A percentile compares a stretch with the other conserved stretches of the same genome.
These are phyloP conservation scores for Ramaria rubella DNA, from an alignment of 768 basidiomycete genomes.

Conservation along the genomic window DNA sequence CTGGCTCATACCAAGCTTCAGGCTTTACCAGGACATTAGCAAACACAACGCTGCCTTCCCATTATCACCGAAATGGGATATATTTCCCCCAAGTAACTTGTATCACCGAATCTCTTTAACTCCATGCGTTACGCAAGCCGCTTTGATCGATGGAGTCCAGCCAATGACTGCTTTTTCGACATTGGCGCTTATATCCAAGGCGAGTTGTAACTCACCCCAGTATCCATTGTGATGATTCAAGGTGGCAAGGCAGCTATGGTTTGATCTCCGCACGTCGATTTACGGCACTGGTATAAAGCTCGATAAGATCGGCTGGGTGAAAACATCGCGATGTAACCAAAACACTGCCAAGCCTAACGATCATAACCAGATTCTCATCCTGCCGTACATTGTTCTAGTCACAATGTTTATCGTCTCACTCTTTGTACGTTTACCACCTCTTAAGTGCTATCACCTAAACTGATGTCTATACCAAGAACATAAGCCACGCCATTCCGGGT, in stretches of 20 bases:
- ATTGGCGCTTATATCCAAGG: background rate
- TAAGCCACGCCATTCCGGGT: background rate
- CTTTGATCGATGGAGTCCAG: background rate
- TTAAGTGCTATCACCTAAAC: background rate
- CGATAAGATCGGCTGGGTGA: background rate
- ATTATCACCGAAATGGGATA: background rate
- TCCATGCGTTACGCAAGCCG: background rate
- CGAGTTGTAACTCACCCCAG: background rate
- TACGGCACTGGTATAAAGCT: background rate
- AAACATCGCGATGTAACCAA: background rate
- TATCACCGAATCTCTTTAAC: too few relatives aligned
- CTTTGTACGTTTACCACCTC: background rate
- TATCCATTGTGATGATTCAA: background rate
- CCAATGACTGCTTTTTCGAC: background rate
- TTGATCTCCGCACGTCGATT: background rate
- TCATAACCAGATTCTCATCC: background rate
- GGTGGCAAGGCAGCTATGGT: background rate
- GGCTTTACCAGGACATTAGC: background rate
- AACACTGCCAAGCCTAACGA: background rate
- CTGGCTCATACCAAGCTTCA: background rate
- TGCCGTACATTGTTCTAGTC: background rate
- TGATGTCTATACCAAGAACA: background rate
- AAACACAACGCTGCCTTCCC: background rate
- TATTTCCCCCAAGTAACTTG: background rate
- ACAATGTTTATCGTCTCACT: background rate